Conservation (phyloP, 257 asterid species). For the Solanum dulcamara region DNA sequence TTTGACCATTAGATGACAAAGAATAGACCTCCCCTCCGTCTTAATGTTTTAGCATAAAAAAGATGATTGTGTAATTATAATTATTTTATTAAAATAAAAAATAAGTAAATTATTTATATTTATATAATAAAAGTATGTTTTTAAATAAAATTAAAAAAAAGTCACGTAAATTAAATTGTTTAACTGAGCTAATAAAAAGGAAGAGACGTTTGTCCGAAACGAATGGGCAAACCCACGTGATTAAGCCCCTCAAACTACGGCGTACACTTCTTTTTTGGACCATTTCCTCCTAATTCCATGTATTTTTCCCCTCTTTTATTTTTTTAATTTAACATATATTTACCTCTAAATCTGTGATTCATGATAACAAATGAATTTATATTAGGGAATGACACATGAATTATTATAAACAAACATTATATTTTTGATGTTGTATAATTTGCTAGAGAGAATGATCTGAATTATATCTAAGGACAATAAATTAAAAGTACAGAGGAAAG, state of each 20-base stretch:
- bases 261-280: not conserved
- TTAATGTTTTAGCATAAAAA: no score
- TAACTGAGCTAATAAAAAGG: no score
- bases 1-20: not conserved
- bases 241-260: not conserved
- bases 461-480: not conserved
- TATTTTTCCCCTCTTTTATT: not conserved
- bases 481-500: not conserved
- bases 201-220: not conserved
- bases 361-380: not conserved
- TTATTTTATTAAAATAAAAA: no score
- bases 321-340: not conserved
- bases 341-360: not conserved
- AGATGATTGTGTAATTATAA: no score
- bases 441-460: not conserved
- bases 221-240: not conserved
- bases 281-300: not conserved
- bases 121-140: no score
- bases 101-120: no score
- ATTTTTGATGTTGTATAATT: not conserved
- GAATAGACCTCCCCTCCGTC: not conserved
- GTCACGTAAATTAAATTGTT: no score
- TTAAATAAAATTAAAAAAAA: no score
- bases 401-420: not conserved
- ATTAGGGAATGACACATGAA: not conserved